A percentile compares a stretch with the other conserved stretches of the same genome.
Conservation (phyloP, 2,329 filamentous ascomycete species). For the Teratosphaeria viscida region DNA sequence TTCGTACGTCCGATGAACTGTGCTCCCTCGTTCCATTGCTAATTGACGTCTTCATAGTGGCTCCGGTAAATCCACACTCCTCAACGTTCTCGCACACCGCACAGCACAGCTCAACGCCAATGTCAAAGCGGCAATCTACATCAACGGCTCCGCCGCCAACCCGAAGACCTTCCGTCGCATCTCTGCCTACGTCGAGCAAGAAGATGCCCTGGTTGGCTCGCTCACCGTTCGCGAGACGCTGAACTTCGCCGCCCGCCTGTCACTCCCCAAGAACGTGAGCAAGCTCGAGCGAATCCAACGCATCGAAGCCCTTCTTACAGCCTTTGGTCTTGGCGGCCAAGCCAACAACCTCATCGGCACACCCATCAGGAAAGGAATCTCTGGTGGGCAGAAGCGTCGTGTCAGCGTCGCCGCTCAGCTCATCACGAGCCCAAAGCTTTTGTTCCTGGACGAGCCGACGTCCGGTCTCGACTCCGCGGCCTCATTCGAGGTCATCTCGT, state of each 20-base stretch:
- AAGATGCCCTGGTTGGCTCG: constrained; percentile 72
- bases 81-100: constrained; percentile 66
- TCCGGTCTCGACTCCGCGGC: constrained; percentile 72
- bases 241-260: constrained; percentile 62
- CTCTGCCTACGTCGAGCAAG: constrained; percentile 75
- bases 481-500: constrained; percentile 65
- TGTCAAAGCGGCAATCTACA: constrained; percentile 43
- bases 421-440: constrained; percentile 67
- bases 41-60: constrained; percentile 24
- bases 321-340: constrained; percentile 64
- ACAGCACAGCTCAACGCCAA: constrained; percentile 43
- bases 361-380: constrained; percentile 71
- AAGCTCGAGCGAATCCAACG: constrained; percentile 51
- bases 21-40: constrained; percentile 1
- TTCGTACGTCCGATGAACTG: constrained; percentile 28
- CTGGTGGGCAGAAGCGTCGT: constrained; percentile 73
- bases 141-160: constrained; percentile 52
- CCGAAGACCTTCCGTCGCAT: constrained; percentile 51
- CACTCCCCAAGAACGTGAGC: constrained; percentile 41
- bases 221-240: constrained; percentile 73
- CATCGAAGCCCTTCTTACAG: constrained; percentile 55
- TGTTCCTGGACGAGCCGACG: constrained; percentile 79
- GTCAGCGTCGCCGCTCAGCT: constrained; percentile 71
- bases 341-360: constrained; percentile 67
- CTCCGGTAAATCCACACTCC: constrained; percentile 71